Conservation (phyloP, 2,329 filamentous ascomycete genomes). For the Aspergillus candidus region DNA sequence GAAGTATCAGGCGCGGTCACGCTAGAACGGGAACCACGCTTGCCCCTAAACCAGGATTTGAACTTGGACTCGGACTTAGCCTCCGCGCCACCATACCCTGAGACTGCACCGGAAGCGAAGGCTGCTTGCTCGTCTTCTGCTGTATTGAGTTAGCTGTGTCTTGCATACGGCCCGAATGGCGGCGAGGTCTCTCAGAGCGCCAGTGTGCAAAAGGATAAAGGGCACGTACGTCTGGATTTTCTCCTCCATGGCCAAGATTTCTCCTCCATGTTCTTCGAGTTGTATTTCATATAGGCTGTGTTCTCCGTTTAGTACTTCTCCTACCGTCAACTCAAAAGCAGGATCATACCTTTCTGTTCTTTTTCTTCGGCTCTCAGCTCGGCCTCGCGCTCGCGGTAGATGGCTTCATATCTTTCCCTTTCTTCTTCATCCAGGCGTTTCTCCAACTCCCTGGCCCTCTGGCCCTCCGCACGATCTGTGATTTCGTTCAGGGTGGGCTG, state of each 20-base stretch:
- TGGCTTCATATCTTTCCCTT: constrained; percentile 53
- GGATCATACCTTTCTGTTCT: constrained; percentile 19
- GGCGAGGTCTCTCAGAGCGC: too few relatives aligned
- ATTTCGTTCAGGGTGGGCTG: constrained; percentile 84
- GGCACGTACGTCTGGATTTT: constrained; percentile 18
- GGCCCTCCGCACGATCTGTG: constrained; percentile 66
- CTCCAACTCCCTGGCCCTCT: constrained; percentile 61
- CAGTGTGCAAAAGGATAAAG: not conserved
- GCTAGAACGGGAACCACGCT: constrained; percentile 24
- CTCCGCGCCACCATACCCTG: constrained; percentile 1
- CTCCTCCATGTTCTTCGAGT: constrained; percentile 18
- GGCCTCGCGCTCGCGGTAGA: constrained; percentile 35
- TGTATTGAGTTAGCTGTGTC: too few relatives aligned
- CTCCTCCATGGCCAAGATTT: constrained; percentile 23
- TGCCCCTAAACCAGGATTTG: constrained; percentile 30
- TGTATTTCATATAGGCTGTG: constrained; percentile 13
- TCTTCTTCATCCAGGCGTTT: constrained; percentile 59
- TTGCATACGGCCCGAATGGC: too few relatives aligned
- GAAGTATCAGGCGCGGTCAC: constrained; percentile 13
- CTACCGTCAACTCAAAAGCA: too few relatives aligned
- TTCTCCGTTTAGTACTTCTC: not conserved
- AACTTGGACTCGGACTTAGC: constrained; percentile 8
- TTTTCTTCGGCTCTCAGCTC: constrained; percentile 30
- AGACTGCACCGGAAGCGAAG: not conserved
- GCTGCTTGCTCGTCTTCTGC: not conserved